Conservation (phyloP, 1,139 yeast species). For the Kazachstania sp. region DNA sequence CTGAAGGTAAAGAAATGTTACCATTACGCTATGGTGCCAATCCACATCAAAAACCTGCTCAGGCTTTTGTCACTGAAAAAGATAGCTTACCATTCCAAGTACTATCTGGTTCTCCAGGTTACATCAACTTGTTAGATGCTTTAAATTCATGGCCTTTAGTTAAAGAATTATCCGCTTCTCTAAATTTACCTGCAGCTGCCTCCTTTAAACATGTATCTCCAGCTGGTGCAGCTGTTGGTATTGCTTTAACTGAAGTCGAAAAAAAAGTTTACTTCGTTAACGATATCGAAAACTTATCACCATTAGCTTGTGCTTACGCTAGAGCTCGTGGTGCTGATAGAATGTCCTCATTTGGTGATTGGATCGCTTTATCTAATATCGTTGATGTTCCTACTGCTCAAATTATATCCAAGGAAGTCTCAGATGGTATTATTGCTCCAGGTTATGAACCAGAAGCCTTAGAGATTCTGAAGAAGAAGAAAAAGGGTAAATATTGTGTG, state of each 20-base stretch:
- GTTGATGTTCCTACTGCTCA: conserved; percentile 96
- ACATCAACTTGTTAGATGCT: conserved; percentile 91
- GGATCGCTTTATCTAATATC: conserved; percentile 91
- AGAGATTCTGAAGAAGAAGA: conserved; percentile 79
- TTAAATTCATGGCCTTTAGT: conserved; percentile 98
- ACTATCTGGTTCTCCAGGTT: conserved; percentile 91
- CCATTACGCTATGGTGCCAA: conserved; percentile 97
- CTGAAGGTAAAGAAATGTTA: conserved; percentile 79
- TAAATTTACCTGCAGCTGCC: conserved; percentile 96
- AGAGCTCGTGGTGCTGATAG: conserved; percentile 99
- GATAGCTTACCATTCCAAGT: conserved; percentile 93
- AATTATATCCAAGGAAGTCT: conserved; percentile 93
- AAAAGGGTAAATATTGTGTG: conserved; percentile 94
- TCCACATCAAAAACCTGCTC: conserved; percentile 99
- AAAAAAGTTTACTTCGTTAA: conserved; percentile 91
- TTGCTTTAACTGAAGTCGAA: conserved; percentile 82
- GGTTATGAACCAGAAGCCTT: conserved; percentile 90
- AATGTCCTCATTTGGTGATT: conserved; percentile 98
- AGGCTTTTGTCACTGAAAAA: conserved; percentile 70
- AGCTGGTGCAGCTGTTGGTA: conserved; percentile 97
- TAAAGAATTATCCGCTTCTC: conserved; percentile 87
- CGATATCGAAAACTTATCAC: conserved; percentile 90
- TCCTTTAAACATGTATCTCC: conserved; percentile 98
- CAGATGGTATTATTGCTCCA: conserved; percentile 98
- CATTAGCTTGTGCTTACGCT: conserved; percentile 95